Evolutionary conservation across 2,329 filamentous ascomycete species (phyloP).

Genomic region (Leptographium lundbergii): DNA sequence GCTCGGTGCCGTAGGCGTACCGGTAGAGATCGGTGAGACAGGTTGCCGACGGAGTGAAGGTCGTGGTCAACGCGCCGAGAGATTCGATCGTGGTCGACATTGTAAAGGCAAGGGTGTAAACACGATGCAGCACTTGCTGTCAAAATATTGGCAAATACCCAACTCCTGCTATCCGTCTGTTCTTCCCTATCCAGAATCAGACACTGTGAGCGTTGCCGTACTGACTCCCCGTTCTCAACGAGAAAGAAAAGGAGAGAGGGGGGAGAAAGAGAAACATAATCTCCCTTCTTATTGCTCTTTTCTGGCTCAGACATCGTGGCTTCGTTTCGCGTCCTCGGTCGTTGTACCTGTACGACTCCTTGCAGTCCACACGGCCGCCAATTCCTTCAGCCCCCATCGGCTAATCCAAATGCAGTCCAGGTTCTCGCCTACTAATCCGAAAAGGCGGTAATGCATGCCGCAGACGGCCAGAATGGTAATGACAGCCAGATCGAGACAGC

Average conservation of each 20-base stretch:
- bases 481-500: not conserved
- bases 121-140: too few relatives aligned
- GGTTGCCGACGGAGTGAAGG: conserved; percentile 4
- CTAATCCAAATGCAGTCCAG: not conserved
- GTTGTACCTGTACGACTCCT: not conserved
- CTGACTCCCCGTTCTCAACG: too few relatives aligned
- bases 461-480: not conserved
- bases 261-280: too few relatives aligned
- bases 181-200: too few relatives aligned
- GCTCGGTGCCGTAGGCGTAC: not conserved
- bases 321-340: not conserved
- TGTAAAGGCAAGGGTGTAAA: too few relatives aligned
- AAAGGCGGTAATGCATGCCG: not conserved
- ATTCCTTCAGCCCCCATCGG: not conserved
- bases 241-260: too few relatives aligned
- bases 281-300: too few relatives aligned
- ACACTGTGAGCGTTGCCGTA: too few relatives aligned
- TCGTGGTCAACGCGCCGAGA: conserved; percentile 3
- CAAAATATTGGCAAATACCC: not conserved
- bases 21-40: conserved; percentile 4
- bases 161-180: not conserved
- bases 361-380: not conserved
- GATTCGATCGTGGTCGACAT: not conserved
- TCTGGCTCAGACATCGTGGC: too few relatives aligned
- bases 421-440: not conserved